Base-by-base conservation (phyloP, 371 early-diverging fungal species). In the Apophysomyces trapeziformis region DNA sequence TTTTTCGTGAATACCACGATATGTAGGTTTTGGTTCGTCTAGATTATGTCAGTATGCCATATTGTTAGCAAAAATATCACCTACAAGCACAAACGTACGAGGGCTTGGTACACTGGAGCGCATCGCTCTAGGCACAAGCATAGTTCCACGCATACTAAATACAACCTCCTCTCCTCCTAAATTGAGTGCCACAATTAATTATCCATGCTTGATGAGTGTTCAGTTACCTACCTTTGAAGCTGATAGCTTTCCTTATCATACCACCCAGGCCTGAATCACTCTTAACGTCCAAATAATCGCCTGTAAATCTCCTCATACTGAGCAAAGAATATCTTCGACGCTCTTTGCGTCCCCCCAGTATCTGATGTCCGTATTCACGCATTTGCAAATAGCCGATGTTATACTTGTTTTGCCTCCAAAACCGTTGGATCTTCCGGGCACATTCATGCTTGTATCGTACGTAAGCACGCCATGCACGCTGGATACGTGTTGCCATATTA, bases 401-500 rank as follows among this genome's bases (percentile, higher is more conserved):
- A 71, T 93, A 89, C 80, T 96, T 96, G 85, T 92, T 95, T 65
- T 88, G 86, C 50, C 94, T 83, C 89, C 93, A 98, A 72, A 86
- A 89, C 8, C 91, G 87, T 74, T 94, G 95, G 68, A 95, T 92
- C 39, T 84, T 87, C 16, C 78, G 80, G 3, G 94, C 94, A 63
- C 89, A 90, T 65, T 88, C 89, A 63, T 88, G 75, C 76, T 84
- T 90, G 76, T 89, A 86, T 13, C 87, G 79, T 59, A 91, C 87
- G 82, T 92, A 94, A 45, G 85, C 77, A 57, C 97, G 82, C 90
- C 95, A 98, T 4, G 94, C 93, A 36, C 94, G 84, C 75, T 98
- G 98, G 68, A 98, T 97, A 69, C 95, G 90, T 32, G 89, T 90
- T 1, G 98, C 99, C 92, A 95, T 97, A 68, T 87, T 90, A 73